phyloP scores from a whole-genome alignment of 2,329 filamentous ascomycete genomes.

The Penicillium sp. region DNA sequence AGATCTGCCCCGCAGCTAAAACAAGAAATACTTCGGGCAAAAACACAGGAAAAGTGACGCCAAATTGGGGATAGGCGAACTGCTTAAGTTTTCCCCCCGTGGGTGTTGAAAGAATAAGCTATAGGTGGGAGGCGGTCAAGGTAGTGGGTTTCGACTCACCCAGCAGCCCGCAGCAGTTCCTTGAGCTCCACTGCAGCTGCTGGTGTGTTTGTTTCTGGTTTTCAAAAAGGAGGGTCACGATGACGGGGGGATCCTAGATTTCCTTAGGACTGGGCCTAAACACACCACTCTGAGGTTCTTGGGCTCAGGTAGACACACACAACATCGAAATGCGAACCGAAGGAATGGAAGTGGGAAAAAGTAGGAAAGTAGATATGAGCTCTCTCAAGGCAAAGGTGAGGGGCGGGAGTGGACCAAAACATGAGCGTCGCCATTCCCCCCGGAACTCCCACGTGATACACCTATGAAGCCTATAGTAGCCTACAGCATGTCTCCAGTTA shows the following conservation, averaged over 20 bases:
- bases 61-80: slow-evolving; percentile 4
- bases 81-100: slow-evolving; percentile 10
- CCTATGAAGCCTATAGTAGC: slow-evolving; percentile 1
- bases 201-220: slow-evolving; percentile 14
- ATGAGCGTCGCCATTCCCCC: slow-evolving; percentile 5
- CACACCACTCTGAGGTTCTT: background rate
- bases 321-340: background rate
- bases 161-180: slow-evolving; percentile 18
- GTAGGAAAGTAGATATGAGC: background rate
- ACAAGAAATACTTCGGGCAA: slow-evolving; percentile 1
- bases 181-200: slow-evolving; percentile 19
- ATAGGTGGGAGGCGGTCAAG: slow-evolving; percentile 20
- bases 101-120: slow-evolving; percentile 11
- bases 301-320: background rate
- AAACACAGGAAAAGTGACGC: slow-evolving; percentile 2
- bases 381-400: slow-evolving; percentile 13
- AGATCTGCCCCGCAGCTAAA: slow-evolving; percentile 12
- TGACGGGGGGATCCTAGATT: background rate
- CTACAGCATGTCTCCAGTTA: background rate
- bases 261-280: background rate
- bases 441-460: slow-evolving; percentile 20
- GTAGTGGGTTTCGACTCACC: slow-evolving; percentile 16
- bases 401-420: slow-evolving; percentile 21
- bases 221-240: slow-evolving; percentile 10
- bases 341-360: background rate